Evolutionary conservation across 345 rosid genomes (phyloP), one percentile per base, ranked within the genome.

Genomic region (Dimocarpus longan): DNA sequence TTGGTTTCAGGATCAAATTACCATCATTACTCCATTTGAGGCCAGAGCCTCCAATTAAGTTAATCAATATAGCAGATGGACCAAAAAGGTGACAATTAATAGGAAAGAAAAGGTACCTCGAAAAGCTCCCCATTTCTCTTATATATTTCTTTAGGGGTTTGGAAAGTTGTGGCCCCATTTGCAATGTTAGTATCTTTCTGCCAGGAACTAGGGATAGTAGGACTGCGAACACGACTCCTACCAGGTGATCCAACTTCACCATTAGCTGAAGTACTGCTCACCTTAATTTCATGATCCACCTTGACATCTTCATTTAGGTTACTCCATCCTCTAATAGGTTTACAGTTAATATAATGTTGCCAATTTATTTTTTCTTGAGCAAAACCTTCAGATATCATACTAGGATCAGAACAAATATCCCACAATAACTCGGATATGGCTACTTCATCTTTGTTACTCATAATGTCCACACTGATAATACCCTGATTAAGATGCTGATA

Each of bases 81-180:
- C 39, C 66, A 67, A 68, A 75, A 15, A 65, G 42, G 73, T 6
- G 65, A 69, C 5, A 48, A 54, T 68, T 46, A 73, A 62, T 46
- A 39, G 5, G 24, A 74, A 72, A 56, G 42, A 69, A 79, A 9
- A 75, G 65, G 68, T 78, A 92, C 98, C 97, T 95, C 97, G 72
- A 95, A 83, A 80, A 95, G 97, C 87, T 93, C 97, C 76, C 98
- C 98, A 28, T 87, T 90, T 83, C 89, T 90, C 90, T 88, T 92
- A 50, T 85, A 90, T 78, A 92, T 81, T 88, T 92, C 98, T 87
- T 85, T 83, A 68, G 95, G 90, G 74, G 66, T 80, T 74, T 85
- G 85, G 79, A 95, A 95, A 79, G 80, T 80, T 60, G 86, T 80
- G 21, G 77, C 80, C 79, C 80, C 94, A 82, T 76, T 89, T 79